Evolutionary conservation across 2,329 filamentous ascomycete species (phyloP).

Genomic region (Penicillium polonicum): DNA sequence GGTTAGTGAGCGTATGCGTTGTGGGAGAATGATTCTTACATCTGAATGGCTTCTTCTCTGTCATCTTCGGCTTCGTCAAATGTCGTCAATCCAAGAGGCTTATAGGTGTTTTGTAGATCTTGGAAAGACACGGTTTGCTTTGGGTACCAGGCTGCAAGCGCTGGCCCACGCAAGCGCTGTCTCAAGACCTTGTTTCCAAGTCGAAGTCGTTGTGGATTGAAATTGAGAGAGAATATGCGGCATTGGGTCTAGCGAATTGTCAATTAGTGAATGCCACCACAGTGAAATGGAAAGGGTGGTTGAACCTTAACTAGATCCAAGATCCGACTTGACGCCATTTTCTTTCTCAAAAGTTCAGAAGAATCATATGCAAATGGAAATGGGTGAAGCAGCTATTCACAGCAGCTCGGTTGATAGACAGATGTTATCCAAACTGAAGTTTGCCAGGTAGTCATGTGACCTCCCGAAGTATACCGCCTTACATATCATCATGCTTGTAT

Average conservation of each 20-base stretch:
- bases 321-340: constrained; percentile 52
- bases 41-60: constrained; percentile 63
- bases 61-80: constrained; percentile 78
- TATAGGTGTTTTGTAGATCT: constrained; percentile 70
- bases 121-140: constrained; percentile 68
- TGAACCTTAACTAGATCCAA: constrained; percentile 75
- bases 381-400: background rate
- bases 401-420: background rate
- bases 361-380: background rate
- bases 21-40: constrained; percentile 47
- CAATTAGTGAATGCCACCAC: constrained; percentile 1
- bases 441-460: constrained; percentile 2
- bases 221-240: constrained; percentile 85
- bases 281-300: background rate
- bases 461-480: background rate
- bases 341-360: background rate
- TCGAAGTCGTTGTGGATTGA: constrained; percentile 78
- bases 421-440: constrained; percentile 3
- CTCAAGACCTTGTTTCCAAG: constrained; percentile 90
- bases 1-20: background rate
- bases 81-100: constrained; percentile 61
- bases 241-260: constrained; percentile 69
- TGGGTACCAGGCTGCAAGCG: constrained; percentile 85
- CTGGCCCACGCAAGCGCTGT: constrained; percentile 80
- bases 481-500: background rate